Base-by-base conservation (phyloP, 176 grass and related monocot genomes). In the Poa annua region DNA sequence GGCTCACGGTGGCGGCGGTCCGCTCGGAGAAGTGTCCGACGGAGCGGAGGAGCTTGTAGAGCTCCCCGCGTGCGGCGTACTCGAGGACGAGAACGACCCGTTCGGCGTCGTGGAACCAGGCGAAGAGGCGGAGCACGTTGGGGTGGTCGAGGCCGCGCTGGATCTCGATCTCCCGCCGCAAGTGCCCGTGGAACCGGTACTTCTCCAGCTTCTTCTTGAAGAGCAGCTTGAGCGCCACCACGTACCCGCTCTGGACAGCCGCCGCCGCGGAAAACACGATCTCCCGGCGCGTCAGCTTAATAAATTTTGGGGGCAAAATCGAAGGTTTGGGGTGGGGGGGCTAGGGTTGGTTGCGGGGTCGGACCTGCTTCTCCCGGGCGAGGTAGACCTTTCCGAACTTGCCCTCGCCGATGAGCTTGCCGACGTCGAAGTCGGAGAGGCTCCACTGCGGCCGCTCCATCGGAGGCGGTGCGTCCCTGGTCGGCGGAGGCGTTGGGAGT, bases 311-410 rank as follows among this genome's bases (percentile, higher is more conserved):
- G 54, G 44, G 39, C 39, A 62, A 3, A 36, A 71, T 60, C 33
- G 9, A 54, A 67, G 33, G 39, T 24, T 68, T 14, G 12, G 71
- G 35, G 17, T 8, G 4, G 36, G 39, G 38, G 39, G 39, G 12
- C 3, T 36, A 57, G 53, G 34, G 68, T 74, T 78, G 34, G 68
- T 74, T 78, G 17, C 34, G 20, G 29, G 26, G 16, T 9, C 32
- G 0, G 8, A 99, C 96, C 93, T 93, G 60, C 81, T 88, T 90
- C 88, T 99, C 96, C 26, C 96, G 85, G 38, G 83, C 91, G 73
- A 99, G 80, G 78, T 96, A 99, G 87, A 99, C 96, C 82, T 94
- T 93, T 48, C 96, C 93, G 44, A 96, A 99, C 63, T 92, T 99
- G 0, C 96, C 96, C 83, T 93, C 96, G 49, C 85, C 93, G 74